Evolutionary conservation across 2,329 filamentous ascomycete genomes (phyloP).

Genomic region (Phaeosphaeriaceae sp.): DNA sequence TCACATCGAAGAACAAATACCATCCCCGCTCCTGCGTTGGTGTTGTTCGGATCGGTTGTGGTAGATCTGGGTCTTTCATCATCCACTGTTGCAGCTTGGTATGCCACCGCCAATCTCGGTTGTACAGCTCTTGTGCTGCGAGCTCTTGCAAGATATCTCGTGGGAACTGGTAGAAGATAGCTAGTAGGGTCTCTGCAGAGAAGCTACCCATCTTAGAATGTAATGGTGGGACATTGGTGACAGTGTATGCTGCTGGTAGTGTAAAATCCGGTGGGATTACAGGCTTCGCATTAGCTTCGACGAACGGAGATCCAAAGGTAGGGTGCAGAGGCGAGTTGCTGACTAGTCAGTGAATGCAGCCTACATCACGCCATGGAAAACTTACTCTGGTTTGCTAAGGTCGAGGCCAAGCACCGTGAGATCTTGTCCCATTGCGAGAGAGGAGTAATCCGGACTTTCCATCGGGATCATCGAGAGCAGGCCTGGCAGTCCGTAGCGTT

Average conservation of each 20-base stretch:
- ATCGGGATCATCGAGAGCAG: constrained; percentile 64
- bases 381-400: constrained; percentile 67
- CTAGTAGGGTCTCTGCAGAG: constrained; percentile 70
- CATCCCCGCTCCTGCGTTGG: constrained; percentile 59
- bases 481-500: constrained; percentile 66
- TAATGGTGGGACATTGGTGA: constrained; percentile 70
- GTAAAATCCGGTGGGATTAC: constrained; percentile 67
- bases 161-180: constrained; percentile 73
- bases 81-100: constrained; percentile 62
- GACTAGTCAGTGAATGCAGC: constrained; percentile 22
- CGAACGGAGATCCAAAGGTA: constrained; percentile 70
- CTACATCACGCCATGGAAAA: background rate
- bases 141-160: constrained; percentile 71
- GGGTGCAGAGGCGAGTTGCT: constrained; percentile 64
- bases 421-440: constrained; percentile 68
- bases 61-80: constrained; percentile 59
- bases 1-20: constrained; percentile 63
- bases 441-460: constrained; percentile 58
- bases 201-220: constrained; percentile 65
- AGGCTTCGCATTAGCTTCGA: constrained; percentile 63
- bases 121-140: constrained; percentile 67
- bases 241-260: constrained; percentile 69
- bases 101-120: constrained; percentile 63
- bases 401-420: constrained; percentile 69
- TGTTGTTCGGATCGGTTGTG: constrained; percentile 53